Percentiles rank a stretch among this genome's conserved stretches.
Evolutionary conservation across 805 yeast species (phyloP).

Genomic region (Ogataea kodamae): DNA sequence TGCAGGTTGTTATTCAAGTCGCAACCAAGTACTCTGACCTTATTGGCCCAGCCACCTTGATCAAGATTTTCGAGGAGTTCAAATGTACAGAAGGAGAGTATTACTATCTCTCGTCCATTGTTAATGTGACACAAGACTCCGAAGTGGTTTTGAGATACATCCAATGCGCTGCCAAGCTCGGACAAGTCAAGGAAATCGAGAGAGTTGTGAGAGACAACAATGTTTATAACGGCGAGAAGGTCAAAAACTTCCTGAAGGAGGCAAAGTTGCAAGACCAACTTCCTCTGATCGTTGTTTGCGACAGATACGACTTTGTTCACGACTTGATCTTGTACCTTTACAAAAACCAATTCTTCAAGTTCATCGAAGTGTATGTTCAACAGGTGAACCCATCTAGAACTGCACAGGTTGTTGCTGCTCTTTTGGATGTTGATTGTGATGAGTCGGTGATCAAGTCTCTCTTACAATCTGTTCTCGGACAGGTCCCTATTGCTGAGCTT

Average conservation of each 20-base stretch:
- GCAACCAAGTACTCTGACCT: constrained; percentile 95
- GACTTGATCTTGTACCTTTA: constrained; percentile 90
- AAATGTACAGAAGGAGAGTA: constrained; percentile 91
- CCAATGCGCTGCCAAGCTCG: constrained; percentile 86
- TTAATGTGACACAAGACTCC: constrained; percentile 87
- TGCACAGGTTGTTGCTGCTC: constrained; percentile 94
- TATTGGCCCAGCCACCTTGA: constrained; percentile 79
- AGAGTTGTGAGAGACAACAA: constrained; percentile 92
- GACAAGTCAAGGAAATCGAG: constrained; percentile 91
- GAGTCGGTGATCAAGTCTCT: constrained; percentile 79
- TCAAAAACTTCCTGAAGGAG: constrained; percentile 94
- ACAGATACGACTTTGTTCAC: constrained; percentile 85
- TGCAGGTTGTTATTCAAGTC: constrained; percentile 92
- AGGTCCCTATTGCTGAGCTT: constrained; percentile 86
- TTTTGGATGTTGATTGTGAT: constrained; percentile 96
- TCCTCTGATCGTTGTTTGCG: constrained; percentile 95
- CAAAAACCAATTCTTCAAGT: constrained; percentile 93
- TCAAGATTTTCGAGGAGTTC: constrained; percentile 90
- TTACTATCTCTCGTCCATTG: constrained; percentile 89
- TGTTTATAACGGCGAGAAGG: constrained; percentile 95
- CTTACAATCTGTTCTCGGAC: constrained; percentile 83
- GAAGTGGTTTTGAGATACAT: constrained; percentile 96
- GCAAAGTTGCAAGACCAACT: constrained; percentile 90
- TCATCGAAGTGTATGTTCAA: constrained; percentile 96
- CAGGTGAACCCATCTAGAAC: constrained; percentile 95